A percentile compares a stretch with the other conserved stretches of the same genome.
These are phyloP conservation scores for Bacterosira constricta DNA, from an alignment of 108 stramenopile genomes.

Conservation along the genomic window DNA sequence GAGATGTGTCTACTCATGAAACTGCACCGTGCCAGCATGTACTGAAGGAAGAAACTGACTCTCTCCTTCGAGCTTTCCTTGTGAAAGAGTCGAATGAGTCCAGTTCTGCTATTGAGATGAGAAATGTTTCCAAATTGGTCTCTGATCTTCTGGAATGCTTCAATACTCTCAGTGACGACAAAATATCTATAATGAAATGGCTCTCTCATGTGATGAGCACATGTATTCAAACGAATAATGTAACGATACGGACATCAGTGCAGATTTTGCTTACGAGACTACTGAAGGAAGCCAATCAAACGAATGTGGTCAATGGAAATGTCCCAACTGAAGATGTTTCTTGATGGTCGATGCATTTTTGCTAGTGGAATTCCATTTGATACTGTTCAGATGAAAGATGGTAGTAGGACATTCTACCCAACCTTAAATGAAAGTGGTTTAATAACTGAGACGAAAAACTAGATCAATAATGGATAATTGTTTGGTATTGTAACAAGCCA, in stretches of 20 bases:
- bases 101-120: conserved; percentile 40
- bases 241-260: conserved; percentile 45
- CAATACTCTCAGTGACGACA: conserved; percentile 45
- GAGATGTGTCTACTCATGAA: conserved; percentile 34
- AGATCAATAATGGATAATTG: no score
- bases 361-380: no score
- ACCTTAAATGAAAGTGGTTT: no score
- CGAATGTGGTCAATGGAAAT: no score
- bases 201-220: conserved; percentile 50
- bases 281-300: conserved; percentile 11
- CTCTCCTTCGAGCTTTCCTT: conserved; percentile 62
- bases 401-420: no score
- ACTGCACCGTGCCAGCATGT: conserved; percentile 54
- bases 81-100: conserved; percentile 61
- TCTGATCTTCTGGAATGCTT: conserved; percentile 49
- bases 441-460: no score
- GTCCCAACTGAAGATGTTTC: no score
- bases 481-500: no score
- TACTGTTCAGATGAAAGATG: no score
- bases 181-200: conserved; percentile 48
- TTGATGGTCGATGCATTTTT: no score
- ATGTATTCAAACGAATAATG: conserved; percentile 59
- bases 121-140: conserved; percentile 50
- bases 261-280: conserved; percentile 52
- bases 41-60: conserved; percentile 71